Evolutionary conservation across 371 early-diverging fungal genomes (phyloP).

Genomic region (Gilbertella persicaria): DNA sequence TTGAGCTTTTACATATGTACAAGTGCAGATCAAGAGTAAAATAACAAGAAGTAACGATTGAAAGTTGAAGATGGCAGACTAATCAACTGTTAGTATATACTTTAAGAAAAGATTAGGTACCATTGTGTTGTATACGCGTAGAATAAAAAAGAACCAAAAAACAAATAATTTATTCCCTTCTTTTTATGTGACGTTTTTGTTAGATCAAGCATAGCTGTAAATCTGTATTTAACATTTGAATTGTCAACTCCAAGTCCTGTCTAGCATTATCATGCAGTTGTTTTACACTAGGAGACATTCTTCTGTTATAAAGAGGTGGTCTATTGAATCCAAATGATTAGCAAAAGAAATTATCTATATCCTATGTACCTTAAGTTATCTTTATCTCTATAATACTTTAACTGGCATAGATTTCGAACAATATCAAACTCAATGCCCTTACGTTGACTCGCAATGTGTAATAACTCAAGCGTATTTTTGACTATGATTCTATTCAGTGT

Average conservation of each 20-base stretch:
- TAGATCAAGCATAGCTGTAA: constrained; percentile 1
- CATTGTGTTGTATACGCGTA: too few species aligned
- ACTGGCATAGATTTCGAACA: constrained; percentile 22
- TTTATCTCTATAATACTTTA: constrained; percentile 21
- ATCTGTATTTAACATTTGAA: constrained; percentile 27
- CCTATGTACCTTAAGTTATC: constrained; percentile 17
- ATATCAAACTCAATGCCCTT: constrained; percentile 24
- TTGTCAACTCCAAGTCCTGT: constrained; percentile 19
- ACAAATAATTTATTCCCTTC: not conserved
- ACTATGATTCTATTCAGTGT: too few species aligned
- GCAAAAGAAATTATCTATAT: not conserved
- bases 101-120: not conserved
- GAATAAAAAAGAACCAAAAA: not conserved
- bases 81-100: too few species aligned
- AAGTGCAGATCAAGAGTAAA: constrained; percentile 76
- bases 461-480: constrained; percentile 25
- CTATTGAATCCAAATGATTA: too few species aligned
- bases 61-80: constrained; percentile 85
- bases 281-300: constrained; percentile 7
- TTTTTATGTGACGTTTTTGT: not conserved
- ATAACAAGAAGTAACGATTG: constrained; percentile 74
- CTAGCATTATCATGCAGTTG: constrained; percentile 11
- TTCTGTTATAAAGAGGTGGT: constrained; percentile 23
- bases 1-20: constrained; percentile 74
- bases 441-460: constrained; percentile 14